These are phyloP conservation scores for Ophiocordyceps polyrhachis-furcata DNA, from an alignment of 2,329 filamentous ascomycete species.

Conservation along the genomic window DNA sequence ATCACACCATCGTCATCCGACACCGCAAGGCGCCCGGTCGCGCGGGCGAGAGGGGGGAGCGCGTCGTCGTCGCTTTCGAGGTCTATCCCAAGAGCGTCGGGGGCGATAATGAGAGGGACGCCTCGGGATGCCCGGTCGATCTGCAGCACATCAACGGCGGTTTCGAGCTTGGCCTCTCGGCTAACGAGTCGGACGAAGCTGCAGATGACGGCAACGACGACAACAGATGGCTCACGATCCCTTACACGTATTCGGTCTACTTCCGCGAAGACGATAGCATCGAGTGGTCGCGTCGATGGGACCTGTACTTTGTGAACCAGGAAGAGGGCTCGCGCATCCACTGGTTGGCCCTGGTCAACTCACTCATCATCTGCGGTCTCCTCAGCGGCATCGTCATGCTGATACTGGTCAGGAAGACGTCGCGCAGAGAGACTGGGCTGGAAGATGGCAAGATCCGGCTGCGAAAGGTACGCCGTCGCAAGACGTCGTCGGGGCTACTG, in stretches of 20 bases:
- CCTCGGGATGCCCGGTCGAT: slow-evolving; percentile 48
- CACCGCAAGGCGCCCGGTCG: slow-evolving; percentile 53
- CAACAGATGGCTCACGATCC: slow-evolving; percentile 49
- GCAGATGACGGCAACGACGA: slow-evolving; percentile 30
- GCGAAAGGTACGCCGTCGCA: slow-evolving; percentile 30
- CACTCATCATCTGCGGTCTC: slow-evolving; percentile 62
- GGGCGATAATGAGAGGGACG: slow-evolving; percentile 35
- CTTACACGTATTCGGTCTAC: slow-evolving; percentile 80
- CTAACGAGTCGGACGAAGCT: slow-evolving; percentile 36
- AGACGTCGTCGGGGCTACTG: slow-evolving; percentile 34
- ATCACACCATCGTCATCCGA: slow-evolving; percentile 68
- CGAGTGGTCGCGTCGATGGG: slow-evolving; percentile 75
- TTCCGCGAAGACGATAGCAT: slow-evolving; percentile 66
- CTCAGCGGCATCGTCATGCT: slow-evolving; percentile 65
- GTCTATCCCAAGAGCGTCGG: slow-evolving; percentile 75
- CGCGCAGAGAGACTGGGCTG: slow-evolving; percentile 46
- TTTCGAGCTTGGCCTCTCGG: slow-evolving; percentile 49
- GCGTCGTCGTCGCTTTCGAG: slow-evolving; percentile 76
- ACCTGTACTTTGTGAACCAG: slow-evolving; percentile 77
- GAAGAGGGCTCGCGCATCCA: slow-evolving; percentile 67
- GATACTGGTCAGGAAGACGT: slow-evolving; percentile 56
- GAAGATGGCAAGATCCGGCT: slow-evolving; percentile 49
- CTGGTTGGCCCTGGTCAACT: slow-evolving; percentile 80
- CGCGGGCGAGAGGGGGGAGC: slow-evolving; percentile 50
- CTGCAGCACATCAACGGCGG: slow-evolving; percentile 42